Evolutionary conservation across 1,284 basidiomycete species (phyloP), one percentile per base, ranked within the genome.

Genomic region (Clitocybe nebularis): DNA sequence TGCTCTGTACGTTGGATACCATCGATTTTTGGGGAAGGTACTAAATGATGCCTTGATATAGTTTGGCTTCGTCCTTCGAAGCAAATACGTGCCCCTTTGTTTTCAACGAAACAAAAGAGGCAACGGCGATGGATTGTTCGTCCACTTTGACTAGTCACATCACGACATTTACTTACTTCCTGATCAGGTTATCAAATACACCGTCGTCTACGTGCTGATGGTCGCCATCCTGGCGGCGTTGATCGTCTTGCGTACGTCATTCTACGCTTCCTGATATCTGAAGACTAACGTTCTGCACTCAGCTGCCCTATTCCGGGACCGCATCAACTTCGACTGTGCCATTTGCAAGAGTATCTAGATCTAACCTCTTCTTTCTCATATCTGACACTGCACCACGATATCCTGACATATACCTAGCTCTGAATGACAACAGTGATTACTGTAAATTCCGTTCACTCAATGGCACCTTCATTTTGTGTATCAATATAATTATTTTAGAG

Each of bases 41-140:
- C n/a, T n/a, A n/a, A n/a, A n/a, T n/a, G n/a, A n/a, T n/a, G n/a
- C n/a, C n/a, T n/a, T n/a, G n/a, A n/a, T n/a, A 19, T 38, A 89
- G 89, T 92, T 69, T 92, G 89, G 89, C 70, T 92, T 43, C 85
- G 88, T 39, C 88, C 89, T 4, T 89, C 90, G 32, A 93, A 93
- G 68, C 93, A 95, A 68, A 96, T 96, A 54, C 87, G 93, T 39
- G 80, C 93, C 10, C 95, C 95, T 16, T 77, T 99, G 50, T 99
- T 95, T 75, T 93, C 91, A 11, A 90, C 86, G 41, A 92, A 93
- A 66, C 91, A 93, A 67, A 91, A 92, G 71, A 78, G 87, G 53
- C 89, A 92, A 62, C 77, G 93, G 51, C 72, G 93, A 55, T 92
- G 89, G 84, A 94, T 94, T 62, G 91, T 92, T 54, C 54, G 80